phyloP scores from a whole-genome alignment of 768 basidiomycete species.

The Leucocoprinus birnbaumii region DNA sequence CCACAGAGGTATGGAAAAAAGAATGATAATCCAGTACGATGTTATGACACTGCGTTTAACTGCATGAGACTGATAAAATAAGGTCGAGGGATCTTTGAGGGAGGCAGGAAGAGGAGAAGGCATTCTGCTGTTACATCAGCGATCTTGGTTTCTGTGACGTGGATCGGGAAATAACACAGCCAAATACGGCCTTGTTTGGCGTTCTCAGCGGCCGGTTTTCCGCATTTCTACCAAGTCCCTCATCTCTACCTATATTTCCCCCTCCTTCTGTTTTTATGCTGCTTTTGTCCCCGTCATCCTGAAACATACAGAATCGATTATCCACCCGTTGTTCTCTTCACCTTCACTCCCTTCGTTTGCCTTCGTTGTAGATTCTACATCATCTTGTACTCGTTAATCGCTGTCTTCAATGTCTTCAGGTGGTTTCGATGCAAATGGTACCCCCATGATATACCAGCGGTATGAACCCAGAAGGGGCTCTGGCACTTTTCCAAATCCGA shows the following conservation, averaged over 20 bases:
- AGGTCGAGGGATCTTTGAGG: slow-evolving; percentile 43
- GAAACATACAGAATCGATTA: not conserved
- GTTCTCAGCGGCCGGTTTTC: slow-evolving; percentile 12
- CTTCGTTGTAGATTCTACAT: slow-evolving; percentile 9
- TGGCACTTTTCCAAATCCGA: slow-evolving; percentile 20
- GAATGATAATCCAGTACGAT: slow-evolving; percentile 76
- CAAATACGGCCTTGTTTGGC: slow-evolving; percentile 24
- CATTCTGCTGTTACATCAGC: slow-evolving; percentile 6
- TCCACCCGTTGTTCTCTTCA: slow-evolving; percentile 6
- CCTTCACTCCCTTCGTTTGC: slow-evolving; percentile 12
- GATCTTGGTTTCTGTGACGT: slow-evolving; percentile 13
- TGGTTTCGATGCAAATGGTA: slow-evolving; percentile 34
- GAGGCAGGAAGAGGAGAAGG: slow-evolving; percentile 20
- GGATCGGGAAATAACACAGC: slow-evolving; percentile 23
- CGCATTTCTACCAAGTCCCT: slow-evolving; percentile 13
- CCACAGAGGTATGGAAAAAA: slow-evolving; percentile 87
- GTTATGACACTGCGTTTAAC: slow-evolving; percentile 60
- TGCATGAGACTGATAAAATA: slow-evolving; percentile 48
- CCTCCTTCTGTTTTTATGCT: slow-evolving; percentile 1
- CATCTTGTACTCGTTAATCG: not conserved
- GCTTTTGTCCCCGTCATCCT: not conserved
- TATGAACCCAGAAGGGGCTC: slow-evolving; percentile 33
- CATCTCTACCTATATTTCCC: not conserved
- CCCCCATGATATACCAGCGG: slow-evolving; percentile 27
- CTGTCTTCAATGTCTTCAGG: slow-evolving; percentile 36